Percentiles rank a stretch among this genome's conserved stretches.
Conservation (phyloP, 495 filamentous ascomycete genomes). For the Aspergillus asperescens region DNA sequence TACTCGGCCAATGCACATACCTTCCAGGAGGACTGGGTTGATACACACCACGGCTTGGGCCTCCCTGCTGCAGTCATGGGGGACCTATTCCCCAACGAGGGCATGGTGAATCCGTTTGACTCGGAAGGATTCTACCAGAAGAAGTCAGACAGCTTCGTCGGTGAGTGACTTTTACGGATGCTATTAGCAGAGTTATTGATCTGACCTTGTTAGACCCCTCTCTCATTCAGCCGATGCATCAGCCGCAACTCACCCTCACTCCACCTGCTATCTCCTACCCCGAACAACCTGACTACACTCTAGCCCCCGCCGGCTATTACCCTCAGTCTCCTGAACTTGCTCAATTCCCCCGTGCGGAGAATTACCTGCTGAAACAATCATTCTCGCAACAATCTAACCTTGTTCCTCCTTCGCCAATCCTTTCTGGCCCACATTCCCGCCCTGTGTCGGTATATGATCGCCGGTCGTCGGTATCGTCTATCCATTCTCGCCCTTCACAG, state of each 20-base stretch:
- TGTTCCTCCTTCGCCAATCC: slow-evolving; percentile 35
- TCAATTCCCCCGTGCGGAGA: slow-evolving; percentile 27
- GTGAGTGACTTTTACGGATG: slow-evolving; percentile 56
- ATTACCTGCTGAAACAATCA: slow-evolving; percentile 23
- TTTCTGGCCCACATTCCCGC: slow-evolving; percentile 31
- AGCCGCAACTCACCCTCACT: slow-evolving; percentile 27
- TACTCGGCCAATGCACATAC: slow-evolving; percentile 59
- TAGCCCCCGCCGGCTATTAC: slow-evolving; percentile 26
- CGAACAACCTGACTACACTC: slow-evolving; percentile 25
- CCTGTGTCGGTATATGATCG: slow-evolving; percentile 39
- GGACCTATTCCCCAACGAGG: slow-evolving; percentile 51
- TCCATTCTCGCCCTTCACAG: slow-evolving; percentile 50
- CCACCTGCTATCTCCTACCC: slow-evolving; percentile 32
- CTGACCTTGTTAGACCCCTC: slow-evolving; percentile 49
- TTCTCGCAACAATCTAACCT: slow-evolving; percentile 26
- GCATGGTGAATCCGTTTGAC: slow-evolving; percentile 30
- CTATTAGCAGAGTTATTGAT: slow-evolving; percentile 6
- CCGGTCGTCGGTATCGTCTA: slow-evolving; percentile 52
- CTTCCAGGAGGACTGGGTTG: slow-evolving; percentile 57
- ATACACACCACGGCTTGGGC: slow-evolving; percentile 56
- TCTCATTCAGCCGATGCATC: slow-evolving; percentile 46
- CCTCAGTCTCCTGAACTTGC: slow-evolving; percentile 35
- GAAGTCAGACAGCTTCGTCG: slow-evolving; percentile 64
- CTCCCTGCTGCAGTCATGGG: slow-evolving; percentile 64
- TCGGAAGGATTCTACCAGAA: slow-evolving; percentile 48